Percentiles rank a stretch among this genome's conserved stretches.
Conservation (phyloP, 441 rosid genomes). For the Syzygium malaccense region DNA sequence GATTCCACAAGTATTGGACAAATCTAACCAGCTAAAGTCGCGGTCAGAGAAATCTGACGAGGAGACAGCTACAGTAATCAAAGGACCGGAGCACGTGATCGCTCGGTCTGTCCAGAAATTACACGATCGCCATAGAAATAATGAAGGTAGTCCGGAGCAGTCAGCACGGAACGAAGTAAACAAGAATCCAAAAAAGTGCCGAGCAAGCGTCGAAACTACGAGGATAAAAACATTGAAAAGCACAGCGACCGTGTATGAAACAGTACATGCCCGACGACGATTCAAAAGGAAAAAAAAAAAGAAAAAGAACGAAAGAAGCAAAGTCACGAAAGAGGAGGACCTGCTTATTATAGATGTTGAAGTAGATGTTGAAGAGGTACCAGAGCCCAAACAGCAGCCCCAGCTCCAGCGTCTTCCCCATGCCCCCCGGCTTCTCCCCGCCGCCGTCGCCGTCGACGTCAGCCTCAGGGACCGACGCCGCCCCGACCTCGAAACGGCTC, state of each 20-base stretch:
- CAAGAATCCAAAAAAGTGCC: neutral
- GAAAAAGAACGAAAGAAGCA: neutral
- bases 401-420: constrained; percentile 5
- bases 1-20: neutral
- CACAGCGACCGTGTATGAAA: neutral
- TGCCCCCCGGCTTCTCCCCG: neutral
- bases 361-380: constrained; percentile 7
- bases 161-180: neutral
- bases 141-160: neutral
- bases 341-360: constrained; percentile 14
- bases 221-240: neutral
- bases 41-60: neutral
- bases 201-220: neutral
- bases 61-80: neutral
- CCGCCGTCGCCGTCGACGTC: neutral
- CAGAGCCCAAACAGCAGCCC: constrained; percentile 10
- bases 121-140: neutral
- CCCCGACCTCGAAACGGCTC: neutral
- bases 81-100: neutral
- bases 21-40: neutral
- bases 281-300: neutral
- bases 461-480: neutral
- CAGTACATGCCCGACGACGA: neutral
- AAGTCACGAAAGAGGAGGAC: neutral
- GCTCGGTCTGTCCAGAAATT: neutral